These are phyloP conservation scores for Microsporum audouinii DNA, from an alignment of 2,329 filamentous ascomycete species.

Conservation along the genomic window DNA sequence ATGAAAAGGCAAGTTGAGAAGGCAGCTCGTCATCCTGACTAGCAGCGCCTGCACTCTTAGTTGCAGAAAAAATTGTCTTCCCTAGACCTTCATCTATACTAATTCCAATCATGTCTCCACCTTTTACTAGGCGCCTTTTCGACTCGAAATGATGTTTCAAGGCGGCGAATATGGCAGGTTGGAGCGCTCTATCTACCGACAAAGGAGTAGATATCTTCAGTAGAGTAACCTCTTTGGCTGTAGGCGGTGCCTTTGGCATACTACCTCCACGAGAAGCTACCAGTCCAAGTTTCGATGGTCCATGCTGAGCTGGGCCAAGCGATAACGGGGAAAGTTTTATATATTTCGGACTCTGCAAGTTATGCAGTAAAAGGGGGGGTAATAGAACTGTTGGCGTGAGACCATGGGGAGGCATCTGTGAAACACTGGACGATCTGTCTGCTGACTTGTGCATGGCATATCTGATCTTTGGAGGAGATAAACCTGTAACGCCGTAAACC, in stretches of 20 bases:
- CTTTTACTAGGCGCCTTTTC: conserved; percentile 69
- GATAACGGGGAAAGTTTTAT: conserved; percentile 59
- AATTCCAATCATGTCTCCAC: conserved; percentile 78
- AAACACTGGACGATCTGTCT: conserved; percentile 44
- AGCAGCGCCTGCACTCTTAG: conserved; percentile 43
- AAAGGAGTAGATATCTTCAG: conserved; percentile 81
- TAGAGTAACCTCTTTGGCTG: conserved; percentile 69
- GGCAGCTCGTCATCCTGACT: conserved; percentile 57
- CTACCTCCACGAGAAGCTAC: conserved; percentile 37
- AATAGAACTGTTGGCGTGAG: conserved; percentile 57
- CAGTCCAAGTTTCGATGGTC: conserved; percentile 49
- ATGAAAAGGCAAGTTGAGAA: conserved; percentile 11
- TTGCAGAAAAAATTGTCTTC: conserved; percentile 63
- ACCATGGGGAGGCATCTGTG: conserved; percentile 35
- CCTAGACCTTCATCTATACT: conserved; percentile 79
- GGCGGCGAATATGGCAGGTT: conserved; percentile 74
- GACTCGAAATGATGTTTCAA: conserved; percentile 81
- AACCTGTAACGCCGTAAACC: conserved; percentile 72
- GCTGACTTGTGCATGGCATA: conserved; percentile 44
- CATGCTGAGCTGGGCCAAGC: conserved; percentile 25
- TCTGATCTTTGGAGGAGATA: conserved; percentile 43
- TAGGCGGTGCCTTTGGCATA: conserved; percentile 41
- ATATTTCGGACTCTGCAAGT: conserved; percentile 67
- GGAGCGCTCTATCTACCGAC: conserved; percentile 72
- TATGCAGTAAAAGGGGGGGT: conserved; percentile 77